Conservation (phyloP, 192 early-diverging fungal genomes). For the Coemansia sp. region DNA sequence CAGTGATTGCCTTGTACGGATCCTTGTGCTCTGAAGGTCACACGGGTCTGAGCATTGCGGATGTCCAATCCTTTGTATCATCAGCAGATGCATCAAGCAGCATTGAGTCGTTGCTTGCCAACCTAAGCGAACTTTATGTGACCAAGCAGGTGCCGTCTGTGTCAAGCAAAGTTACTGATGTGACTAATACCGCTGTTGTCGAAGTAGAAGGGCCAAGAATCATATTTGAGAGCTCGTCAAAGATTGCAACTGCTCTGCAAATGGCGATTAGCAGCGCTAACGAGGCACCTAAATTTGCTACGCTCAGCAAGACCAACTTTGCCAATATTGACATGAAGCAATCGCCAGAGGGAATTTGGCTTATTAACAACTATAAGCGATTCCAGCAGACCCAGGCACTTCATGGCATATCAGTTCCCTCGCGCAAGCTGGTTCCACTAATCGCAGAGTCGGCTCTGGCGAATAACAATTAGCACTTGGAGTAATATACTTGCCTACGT, state of each 20-base stretch:
- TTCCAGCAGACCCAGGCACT: neutral
- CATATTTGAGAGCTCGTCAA: neutral
- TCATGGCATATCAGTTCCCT: neutral
- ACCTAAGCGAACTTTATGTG: neutral
- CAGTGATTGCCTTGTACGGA: neutral
- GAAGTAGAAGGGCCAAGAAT: neutral
- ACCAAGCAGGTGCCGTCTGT: neutral
- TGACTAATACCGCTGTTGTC: neutral
- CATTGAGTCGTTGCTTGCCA: neutral
- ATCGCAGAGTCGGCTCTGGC: neutral
- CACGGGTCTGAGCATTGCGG: neutral
- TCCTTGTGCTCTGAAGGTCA: neutral
- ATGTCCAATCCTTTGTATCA: neutral
- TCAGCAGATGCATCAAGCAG: neutral
- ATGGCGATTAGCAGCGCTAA: neutral
- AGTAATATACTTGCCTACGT: no score
- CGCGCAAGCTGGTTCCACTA: neutral
- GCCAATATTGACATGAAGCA: neutral
- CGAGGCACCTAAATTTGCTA: neutral
- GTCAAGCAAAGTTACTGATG: neutral
- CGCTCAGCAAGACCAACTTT: neutral
- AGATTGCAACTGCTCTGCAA: neutral
- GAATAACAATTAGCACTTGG: neutral
- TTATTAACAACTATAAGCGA: neutral
- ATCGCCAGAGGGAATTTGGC: neutral